A percentile compares a stretch with the other conserved stretches of the same genome.
phyloP scores from a whole-genome alignment of 495 filamentous ascomycete genomes.

The Neurospora sublineolata region DNA sequence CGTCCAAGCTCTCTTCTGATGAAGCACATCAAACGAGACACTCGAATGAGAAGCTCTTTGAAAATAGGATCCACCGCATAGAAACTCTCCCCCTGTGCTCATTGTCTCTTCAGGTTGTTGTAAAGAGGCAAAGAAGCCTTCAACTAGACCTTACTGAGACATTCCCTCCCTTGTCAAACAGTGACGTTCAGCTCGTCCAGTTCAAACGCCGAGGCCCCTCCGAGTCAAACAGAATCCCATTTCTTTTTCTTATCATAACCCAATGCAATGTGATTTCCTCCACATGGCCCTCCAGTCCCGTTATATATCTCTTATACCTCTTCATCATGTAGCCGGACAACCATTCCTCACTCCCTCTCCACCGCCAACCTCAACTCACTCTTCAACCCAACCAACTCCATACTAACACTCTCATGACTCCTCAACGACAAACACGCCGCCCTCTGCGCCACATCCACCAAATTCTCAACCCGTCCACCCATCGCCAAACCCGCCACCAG shows the following conservation, averaged over 20 bases:
- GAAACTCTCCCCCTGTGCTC: background rate
- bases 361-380: conserved; percentile 17
- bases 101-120: background rate
- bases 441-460: conserved; percentile 53
- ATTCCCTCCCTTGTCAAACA: too few relatives aligned
- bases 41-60: background rate
- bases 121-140: background rate
- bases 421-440: conserved; percentile 66
- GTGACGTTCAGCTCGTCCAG: background rate
- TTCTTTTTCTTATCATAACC: background rate
- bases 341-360: background rate
- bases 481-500: conserved; percentile 53
- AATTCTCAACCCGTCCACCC: conserved; percentile 35
- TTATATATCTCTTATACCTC: background rate
- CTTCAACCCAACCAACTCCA: conserved; percentile 27
- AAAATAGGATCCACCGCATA: background rate
- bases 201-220: background rate
- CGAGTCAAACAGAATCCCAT: background rate
- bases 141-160: background rate
- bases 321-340: background rate
- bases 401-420: conserved; percentile 58
- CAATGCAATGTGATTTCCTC: background rate
- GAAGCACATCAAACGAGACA: background rate
- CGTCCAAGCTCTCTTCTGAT: background rate
- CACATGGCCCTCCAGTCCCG: background rate